Base-by-base conservation (phyloP, 78 protist species). In the Guillardia theta region DNA sequence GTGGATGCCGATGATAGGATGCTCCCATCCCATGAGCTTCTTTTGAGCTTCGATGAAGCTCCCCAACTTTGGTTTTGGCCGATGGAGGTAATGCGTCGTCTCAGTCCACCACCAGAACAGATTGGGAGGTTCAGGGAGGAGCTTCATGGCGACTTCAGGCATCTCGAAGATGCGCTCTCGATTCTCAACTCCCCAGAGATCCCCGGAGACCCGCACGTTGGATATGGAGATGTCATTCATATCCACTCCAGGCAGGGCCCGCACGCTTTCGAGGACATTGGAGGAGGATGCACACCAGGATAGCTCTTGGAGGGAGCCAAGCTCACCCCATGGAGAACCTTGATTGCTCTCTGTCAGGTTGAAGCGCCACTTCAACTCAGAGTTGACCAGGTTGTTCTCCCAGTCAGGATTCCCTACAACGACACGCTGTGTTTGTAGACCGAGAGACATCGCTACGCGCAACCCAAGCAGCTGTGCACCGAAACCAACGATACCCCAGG, bases 21-120 rank as follows among this genome's bases (percentile, higher is more conserved):
- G 53, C 19, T 19, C 19, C 90, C 90, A 80, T 6, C 50, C 33
- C 46, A 80, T 80, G 8, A 46, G 90, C 90, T 80, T 22, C 50
- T 80, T 80, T 30, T 80, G 90, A 44, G 21, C 45, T 2, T 39
- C 90, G 48, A 80, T n/a, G 50, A 80, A 80, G 44, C 22, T 37
- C 19, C 53, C 90, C 43, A 80, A 48, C 90, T 44, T 80, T 24
- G 45, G 44, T 12, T 19, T 44, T 3, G 90, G 90, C 90, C 90
- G 43, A 37, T 44, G 46, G 12, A 80, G 90, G 90, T n/a, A 80
- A 30, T 39, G 12, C 8, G 90, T 80, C 43, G 48, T 44, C 90
- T 80, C 90, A 0, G 90, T 80, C 90, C 90, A 80, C 90, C 90
- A 80, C 90, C 90, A 80, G 90, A 80, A 80, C 37, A 80, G 90